phyloP scores from a whole-genome alignment of 305 asterid genomes.

The Rubia balearica region DNA sequence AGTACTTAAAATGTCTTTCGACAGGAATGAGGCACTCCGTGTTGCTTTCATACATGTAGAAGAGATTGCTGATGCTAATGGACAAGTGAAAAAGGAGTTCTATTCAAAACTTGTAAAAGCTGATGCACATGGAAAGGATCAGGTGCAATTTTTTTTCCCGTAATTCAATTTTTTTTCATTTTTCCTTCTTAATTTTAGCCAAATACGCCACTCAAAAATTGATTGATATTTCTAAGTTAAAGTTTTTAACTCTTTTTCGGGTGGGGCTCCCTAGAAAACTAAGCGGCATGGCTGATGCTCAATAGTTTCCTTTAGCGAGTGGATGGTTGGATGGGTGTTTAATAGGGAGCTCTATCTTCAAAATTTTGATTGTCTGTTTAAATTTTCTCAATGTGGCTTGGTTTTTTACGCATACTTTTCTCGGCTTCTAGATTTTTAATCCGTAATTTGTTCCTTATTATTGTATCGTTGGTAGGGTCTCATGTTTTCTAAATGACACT shows the following conservation, averaged over 20 bases:
- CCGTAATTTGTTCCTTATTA: neutral
- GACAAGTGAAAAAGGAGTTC: conserved; percentile 53
- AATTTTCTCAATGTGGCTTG: neutral
- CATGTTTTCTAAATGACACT: neutral
- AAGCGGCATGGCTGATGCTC: neutral
- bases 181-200: neutral
- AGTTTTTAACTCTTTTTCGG: no score
- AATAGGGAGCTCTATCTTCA: neutral
- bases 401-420: neutral
- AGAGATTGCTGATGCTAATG: conserved; percentile 57
- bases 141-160: conserved; percentile 40
- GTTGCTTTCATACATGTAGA: conserved; percentile 95
- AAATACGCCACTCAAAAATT: no score
- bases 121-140: conserved; percentile 92
- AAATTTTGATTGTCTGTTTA: neutral
- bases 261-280: no score
- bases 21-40: conserved; percentile 96
- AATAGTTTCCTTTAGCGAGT: neutral
- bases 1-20: neutral
- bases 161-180: neutral
- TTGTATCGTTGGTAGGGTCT: conserved; percentile 9
- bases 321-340: neutral
- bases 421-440: neutral
- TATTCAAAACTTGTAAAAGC: conserved; percentile 96
- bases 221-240: neutral